These are phyloP conservation scores for Ambrosia artemisiifolia DNA, from an alignment of 129 eudicot genomes.

Conservation along the genomic window DNA sequence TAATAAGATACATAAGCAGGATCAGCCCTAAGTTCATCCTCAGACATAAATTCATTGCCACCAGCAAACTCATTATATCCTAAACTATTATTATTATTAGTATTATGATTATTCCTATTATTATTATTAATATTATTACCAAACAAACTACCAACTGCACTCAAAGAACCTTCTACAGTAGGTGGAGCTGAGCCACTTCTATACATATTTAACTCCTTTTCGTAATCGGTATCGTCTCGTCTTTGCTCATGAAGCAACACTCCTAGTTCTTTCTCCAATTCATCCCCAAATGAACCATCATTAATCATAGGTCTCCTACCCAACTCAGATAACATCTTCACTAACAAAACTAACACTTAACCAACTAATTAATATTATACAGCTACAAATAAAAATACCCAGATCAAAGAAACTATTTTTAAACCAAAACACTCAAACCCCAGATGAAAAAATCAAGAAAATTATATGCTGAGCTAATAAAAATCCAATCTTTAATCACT, in stretches of 20 bases:
- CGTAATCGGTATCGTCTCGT: slow-evolving; percentile 65
- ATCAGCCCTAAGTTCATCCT: slow-evolving; percentile 92
- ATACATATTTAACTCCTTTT: slow-evolving; percentile 68
- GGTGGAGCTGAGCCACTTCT: slow-evolving; percentile 95
- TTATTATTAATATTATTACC: slow-evolving; percentile 27
- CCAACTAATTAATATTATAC: slow-evolving; percentile 12
- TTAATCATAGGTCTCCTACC: slow-evolving; percentile 59
- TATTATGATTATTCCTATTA: slow-evolving; percentile 6
- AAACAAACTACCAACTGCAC: slow-evolving; percentile 75
- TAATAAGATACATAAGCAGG: slow-evolving; percentile 76
- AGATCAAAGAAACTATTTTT: slow-evolving; percentile 8
- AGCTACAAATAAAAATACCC: slow-evolving; percentile 19
- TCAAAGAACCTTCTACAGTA: slow-evolving; percentile 80
- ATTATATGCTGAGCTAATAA: slow-evolving; percentile 11
- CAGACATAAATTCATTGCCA: slow-evolving; percentile 62
- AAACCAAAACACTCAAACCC: slow-evolving; percentile 10
- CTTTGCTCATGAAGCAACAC: slow-evolving; percentile 69
- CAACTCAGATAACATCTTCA: slow-evolving; percentile 70
- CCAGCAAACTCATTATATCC: slow-evolving; percentile 53
- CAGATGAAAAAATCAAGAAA: slow-evolving; percentile 18
- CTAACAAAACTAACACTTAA: slow-evolving; percentile 20
- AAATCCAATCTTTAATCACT: slow-evolving; percentile 28
- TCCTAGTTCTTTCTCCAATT: slow-evolving; percentile 73
- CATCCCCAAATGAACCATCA: slow-evolving; percentile 75
- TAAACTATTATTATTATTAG: slow-evolving; percentile 18